These are phyloP conservation scores for Ustilago cynodontis DNA, from an alignment of 1,284 basidiomycete species.

Conservation along the genomic window DNA sequence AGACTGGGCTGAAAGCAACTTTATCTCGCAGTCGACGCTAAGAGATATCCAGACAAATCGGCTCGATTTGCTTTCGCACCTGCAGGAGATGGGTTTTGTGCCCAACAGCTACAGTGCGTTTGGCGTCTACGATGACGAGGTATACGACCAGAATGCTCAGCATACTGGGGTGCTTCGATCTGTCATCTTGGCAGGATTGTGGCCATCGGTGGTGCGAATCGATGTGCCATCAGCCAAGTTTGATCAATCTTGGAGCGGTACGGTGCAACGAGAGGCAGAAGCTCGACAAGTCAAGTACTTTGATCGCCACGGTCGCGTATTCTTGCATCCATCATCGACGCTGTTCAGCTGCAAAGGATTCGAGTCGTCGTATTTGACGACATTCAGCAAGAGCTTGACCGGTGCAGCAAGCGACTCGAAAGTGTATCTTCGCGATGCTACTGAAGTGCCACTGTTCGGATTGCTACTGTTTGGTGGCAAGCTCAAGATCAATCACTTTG, in stretches of 20 bases:
- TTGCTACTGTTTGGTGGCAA: slow-evolving; percentile 85
- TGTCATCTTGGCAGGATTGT: slow-evolving; percentile 69
- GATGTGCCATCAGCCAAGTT: slow-evolving; percentile 60
- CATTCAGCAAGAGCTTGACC: slow-evolving; percentile 85
- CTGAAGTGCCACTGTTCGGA: slow-evolving; percentile 88
- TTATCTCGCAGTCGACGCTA: slow-evolving; percentile 80
- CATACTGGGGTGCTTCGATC: slow-evolving; percentile 56
- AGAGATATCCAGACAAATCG: slow-evolving; percentile 86
- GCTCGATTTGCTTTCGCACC: slow-evolving; percentile 80
- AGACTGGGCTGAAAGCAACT: slow-evolving; percentile 87
- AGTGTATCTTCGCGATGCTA: slow-evolving; percentile 87
- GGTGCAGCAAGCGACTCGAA: slow-evolving; percentile 73
- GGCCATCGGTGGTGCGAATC: slow-evolving; percentile 72
- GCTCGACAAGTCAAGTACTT: slow-evolving; percentile 62
- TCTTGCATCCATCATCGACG: slow-evolving; percentile 86
- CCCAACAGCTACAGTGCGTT: slow-evolving; percentile 61
- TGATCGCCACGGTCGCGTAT: slow-evolving; percentile 75
- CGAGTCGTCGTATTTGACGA: slow-evolving; percentile 83
- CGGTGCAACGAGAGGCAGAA: slow-evolving; percentile 61
- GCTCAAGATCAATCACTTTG: slow-evolving; percentile 79
- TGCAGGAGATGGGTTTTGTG: slow-evolving; percentile 82
- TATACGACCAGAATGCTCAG: slow-evolving; percentile 49
- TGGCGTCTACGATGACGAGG: slow-evolving; percentile 68
- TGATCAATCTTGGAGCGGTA: slow-evolving; percentile 61
- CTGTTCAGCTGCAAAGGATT: slow-evolving; percentile 80